Percentiles rank a stretch among this genome's conserved stretches.
phyloP scores from a whole-genome alignment of 1,284 basidiomycete genomes.

The Anthracocystis panici-leucophaei region DNA sequence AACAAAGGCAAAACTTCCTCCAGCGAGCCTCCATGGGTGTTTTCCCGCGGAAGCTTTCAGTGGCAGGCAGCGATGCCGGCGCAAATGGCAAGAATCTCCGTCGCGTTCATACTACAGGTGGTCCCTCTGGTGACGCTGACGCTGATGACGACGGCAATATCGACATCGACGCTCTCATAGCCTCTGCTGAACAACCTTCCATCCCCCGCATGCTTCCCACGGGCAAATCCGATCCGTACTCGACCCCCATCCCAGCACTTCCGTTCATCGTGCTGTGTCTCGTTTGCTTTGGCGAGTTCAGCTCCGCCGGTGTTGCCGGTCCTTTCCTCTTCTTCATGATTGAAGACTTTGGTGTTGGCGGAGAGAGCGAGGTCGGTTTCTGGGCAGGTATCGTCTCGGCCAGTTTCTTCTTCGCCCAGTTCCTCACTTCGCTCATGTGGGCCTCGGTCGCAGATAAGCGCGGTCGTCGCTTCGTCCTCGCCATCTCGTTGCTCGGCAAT shows the following conservation, averaged over 20 bases:
- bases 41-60: slow-evolving; percentile 39
- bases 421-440: slow-evolving; percentile 92
- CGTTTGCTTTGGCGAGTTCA: slow-evolving; percentile 71
- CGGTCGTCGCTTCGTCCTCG: slow-evolving; percentile 85
- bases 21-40: slow-evolving; percentile 56
- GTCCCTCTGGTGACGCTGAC: slow-evolving; percentile 5
- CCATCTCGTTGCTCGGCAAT: slow-evolving; percentile 85
- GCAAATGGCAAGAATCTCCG: slow-evolving; percentile 19
- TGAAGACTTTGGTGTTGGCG: slow-evolving; percentile 64
- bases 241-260: slow-evolving; percentile 63
- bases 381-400: slow-evolving; percentile 69
- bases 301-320: slow-evolving; percentile 79
- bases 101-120: slow-evolving; percentile 39
- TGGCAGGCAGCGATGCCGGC: slow-evolving; percentile 34
- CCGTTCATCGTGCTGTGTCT: slow-evolving; percentile 68
- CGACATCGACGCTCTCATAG: slow-evolving; percentile 45
- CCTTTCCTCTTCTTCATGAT: slow-evolving; percentile 69
- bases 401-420: slow-evolving; percentile 69
- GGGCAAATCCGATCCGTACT: slow-evolving; percentile 38
- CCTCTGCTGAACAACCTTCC: slow-evolving; percentile 31
- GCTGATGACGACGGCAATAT: slow-evolving; percentile 27
- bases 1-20: slow-evolving; percentile 40
- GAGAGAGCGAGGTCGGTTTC: slow-evolving; percentile 65
- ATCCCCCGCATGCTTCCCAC: slow-evolving; percentile 46
- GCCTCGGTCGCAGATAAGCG: slow-evolving; percentile 92